These are phyloP conservation scores for Pharus latifolius DNA, from an alignment of 176 grass and related monocot species.

Conservation along the genomic window DNA sequence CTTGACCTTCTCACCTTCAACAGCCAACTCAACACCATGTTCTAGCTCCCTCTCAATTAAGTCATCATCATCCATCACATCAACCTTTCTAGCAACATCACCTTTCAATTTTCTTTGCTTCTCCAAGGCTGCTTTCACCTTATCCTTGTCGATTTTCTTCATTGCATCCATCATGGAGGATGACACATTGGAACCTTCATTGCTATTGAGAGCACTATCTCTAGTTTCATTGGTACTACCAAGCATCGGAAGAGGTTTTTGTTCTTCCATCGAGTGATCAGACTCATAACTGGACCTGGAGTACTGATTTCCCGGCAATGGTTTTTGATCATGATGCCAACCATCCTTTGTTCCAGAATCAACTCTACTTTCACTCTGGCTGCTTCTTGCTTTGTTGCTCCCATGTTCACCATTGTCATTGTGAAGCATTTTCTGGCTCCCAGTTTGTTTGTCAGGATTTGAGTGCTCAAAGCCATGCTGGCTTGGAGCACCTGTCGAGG, in stretches of 20 bases:
- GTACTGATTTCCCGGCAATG: conserved; percentile 2
- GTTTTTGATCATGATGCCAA: conserved; percentile 10
- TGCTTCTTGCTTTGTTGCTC: conserved; percentile 17
- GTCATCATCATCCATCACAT: conserved; percentile 78
- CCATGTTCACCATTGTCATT: conserved; percentile 11
- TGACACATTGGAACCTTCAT: conserved; percentile 44
- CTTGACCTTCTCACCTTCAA: conserved; percentile 58
- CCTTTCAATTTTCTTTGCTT: conserved; percentile 65
- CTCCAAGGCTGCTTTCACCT: conserved; percentile 83
- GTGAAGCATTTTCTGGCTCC: conserved; percentile 6
- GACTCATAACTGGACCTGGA: conserved; percentile 19
- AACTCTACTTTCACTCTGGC: conserved; percentile 21
- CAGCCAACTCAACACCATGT: conserved; percentile 81
- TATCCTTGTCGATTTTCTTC: conserved; percentile 81
- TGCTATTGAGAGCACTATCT: not conserved
- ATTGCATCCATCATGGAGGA: conserved; percentile 63
- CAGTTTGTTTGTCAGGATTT: conserved; percentile 37
- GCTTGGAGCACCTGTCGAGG: conserved; percentile 15
- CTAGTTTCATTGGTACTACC: conserved; percentile 26
- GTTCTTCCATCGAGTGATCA: conserved; percentile 23
- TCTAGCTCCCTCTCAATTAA: conserved; percentile 86
- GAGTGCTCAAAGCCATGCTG: conserved; percentile 9
- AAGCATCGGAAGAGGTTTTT: not conserved
- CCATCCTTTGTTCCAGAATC: conserved; percentile 16
- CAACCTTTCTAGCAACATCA: conserved; percentile 44